Conservation (phyloP, 2,329 filamentous ascomycete genomes). For the Neoarthrinium moseri region DNA sequence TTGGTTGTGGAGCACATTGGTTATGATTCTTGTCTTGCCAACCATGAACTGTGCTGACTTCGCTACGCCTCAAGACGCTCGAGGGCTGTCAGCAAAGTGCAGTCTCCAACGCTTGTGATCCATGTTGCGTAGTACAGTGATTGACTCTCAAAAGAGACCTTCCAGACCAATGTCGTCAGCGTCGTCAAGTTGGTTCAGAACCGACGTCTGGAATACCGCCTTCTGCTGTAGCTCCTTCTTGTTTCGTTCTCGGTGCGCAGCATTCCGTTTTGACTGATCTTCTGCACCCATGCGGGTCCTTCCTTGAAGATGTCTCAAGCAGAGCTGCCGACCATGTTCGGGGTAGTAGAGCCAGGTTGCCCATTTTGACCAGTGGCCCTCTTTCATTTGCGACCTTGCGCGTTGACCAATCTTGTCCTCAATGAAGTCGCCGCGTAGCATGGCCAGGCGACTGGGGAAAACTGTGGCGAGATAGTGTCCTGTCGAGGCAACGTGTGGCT, state of each 20-base stretch:
- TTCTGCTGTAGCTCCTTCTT: neutral
- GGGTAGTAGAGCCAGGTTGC: conserved; percentile 57
- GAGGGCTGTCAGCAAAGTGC: too few relatives aligned
- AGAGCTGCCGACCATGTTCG: conserved; percentile 40
- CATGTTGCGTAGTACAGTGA: too few relatives aligned
- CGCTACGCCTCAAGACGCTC: too few relatives aligned
- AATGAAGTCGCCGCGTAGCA: conserved; percentile 53
- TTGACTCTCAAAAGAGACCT: too few relatives aligned
- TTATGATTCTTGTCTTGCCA: too few relatives aligned
- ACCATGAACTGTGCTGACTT: too few relatives aligned
- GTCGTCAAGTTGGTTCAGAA: too few relatives aligned
- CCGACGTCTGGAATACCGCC: neutral
- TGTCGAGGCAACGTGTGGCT: conserved; percentile 50
- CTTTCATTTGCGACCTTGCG: conserved; percentile 56
- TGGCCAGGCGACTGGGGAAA: conserved; percentile 48
- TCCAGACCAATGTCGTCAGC: too few relatives aligned
- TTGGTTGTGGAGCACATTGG: too few relatives aligned
- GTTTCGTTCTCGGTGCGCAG: neutral
- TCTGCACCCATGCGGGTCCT: conserved; percentile 47
- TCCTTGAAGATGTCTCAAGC: conserved; percentile 50
- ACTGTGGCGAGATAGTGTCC: conserved; percentile 48
- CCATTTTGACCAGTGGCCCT: conserved; percentile 50
- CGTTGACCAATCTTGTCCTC: conserved; percentile 56
- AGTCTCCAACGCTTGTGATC: too few relatives aligned
- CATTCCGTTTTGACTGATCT: conserved; percentile 16